A percentile compares a stretch with the other conserved stretches of the same genome.
Conservation (phyloP, 139 green algal genomes). For the Chlamydomonas asymmetrica region DNA sequence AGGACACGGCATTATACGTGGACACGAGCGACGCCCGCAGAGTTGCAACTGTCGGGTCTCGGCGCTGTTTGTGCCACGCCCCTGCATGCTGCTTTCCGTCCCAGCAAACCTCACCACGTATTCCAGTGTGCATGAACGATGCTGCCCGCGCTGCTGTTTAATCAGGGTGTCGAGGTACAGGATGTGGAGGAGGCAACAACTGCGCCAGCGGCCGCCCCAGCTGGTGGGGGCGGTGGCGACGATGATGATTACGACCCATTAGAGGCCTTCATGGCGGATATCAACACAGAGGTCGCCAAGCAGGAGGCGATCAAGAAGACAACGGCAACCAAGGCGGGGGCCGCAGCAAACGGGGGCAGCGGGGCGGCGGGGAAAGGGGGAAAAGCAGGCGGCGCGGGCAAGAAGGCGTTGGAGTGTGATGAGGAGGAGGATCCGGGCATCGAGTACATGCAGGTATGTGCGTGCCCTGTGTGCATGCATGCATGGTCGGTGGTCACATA, state of each 20-base stretch:
- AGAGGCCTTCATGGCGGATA: conserved; percentile 85
- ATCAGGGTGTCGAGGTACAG: background rate
- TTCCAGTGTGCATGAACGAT: no score
- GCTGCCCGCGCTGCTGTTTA: no score
- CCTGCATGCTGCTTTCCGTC: no score
- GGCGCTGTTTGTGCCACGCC: no score
- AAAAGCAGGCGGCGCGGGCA: background rate
- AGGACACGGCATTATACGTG: no score
- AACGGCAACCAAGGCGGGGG: background rate
- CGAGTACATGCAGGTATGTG: conserved; percentile 52
- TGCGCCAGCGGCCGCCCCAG: background rate
- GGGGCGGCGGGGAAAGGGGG: background rate
- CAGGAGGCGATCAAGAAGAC: conserved; percentile 42
- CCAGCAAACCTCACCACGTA: no score
- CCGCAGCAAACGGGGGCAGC: background rate
- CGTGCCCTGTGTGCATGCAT: no score
- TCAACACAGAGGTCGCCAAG: conserved; percentile 60
- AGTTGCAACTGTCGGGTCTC: no score
- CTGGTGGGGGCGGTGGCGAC: background rate
- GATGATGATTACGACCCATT: conserved; percentile 75
- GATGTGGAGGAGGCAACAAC: background rate
- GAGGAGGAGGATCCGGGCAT: conserved; percentile 47
- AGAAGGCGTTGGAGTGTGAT: conserved; percentile 39
- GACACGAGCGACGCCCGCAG: no score
- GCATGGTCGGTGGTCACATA: no score